Evolutionary conservation across 169 alveolate species (phyloP).

Genomic region (Babesia ovata): DNA sequence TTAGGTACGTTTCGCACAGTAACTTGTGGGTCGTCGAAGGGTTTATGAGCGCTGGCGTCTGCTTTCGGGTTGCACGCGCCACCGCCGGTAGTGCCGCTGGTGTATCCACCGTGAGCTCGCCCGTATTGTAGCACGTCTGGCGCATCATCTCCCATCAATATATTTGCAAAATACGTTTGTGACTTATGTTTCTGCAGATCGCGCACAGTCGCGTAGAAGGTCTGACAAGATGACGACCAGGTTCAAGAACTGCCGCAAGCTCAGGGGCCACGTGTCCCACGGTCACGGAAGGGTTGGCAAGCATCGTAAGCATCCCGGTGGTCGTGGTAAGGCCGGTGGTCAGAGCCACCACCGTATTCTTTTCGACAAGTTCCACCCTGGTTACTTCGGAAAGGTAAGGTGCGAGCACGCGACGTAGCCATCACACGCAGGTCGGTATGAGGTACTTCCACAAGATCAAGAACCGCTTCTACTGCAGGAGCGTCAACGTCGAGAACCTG

Average conservation of each 20-base stretch:
- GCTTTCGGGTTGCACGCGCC: neutral
- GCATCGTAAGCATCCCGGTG: conserved; percentile 99
- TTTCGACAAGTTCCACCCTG: conserved; percentile 97
- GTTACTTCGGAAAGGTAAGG: conserved; percentile 95
- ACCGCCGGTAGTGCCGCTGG: neutral
- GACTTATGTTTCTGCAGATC: conserved; percentile 15
- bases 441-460: conserved; percentile 93
- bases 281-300: conserved; percentile 99
- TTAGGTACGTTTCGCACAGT: conserved; percentile 10
- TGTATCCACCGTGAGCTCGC: neutral
- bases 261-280: conserved; percentile 98
- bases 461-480: conserved; percentile 88
- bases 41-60: too few relatives aligned
- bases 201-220: conserved; percentile 21
- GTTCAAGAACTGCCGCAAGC: conserved; percentile 94
- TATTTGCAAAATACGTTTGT: too few relatives aligned
- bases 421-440: conserved; percentile 91
- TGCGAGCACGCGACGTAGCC: neutral
- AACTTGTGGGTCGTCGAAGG: neutral
- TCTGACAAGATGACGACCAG: conserved; percentile 84
- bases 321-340: conserved; percentile 99
- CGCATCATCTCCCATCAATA: too few relatives aligned
- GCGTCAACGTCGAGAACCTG: conserved; percentile 92
- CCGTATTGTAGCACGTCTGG: too few relatives aligned
- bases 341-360: conserved; percentile 93